Conservation (phyloP, 2,329 filamentous ascomycete genomes). For the Aureobasidium sp. region DNA sequence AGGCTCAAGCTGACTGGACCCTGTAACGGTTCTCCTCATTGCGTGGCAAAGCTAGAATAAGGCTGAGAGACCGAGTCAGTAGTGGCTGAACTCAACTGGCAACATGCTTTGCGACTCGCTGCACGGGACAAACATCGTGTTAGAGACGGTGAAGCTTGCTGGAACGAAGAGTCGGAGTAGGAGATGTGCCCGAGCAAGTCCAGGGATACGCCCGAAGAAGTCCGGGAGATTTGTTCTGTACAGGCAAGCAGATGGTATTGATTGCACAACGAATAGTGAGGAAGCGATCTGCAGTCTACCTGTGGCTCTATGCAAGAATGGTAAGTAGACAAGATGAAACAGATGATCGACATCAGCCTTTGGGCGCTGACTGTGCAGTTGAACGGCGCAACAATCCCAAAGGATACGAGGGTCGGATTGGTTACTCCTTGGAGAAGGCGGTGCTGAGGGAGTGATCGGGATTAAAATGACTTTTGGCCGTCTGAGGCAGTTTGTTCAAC, state of each 20-base stretch:
- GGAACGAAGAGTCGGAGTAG: neutral
- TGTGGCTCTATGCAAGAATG: neutral
- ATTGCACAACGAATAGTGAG: neutral
- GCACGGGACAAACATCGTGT: neutral
- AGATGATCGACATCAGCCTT: neutral
- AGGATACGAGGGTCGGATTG: neutral
- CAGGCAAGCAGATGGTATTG: neutral
- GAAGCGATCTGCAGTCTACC: neutral
- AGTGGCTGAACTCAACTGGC: neutral
- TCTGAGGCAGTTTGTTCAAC: neutral
- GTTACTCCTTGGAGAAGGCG: neutral
- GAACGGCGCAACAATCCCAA: neutral
- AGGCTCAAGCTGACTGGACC: neutral
- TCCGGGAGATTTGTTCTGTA: neutral
- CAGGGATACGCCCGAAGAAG: neutral
- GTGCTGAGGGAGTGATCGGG: neutral
- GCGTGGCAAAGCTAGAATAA: neutral
- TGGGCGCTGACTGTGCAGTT: too few species aligned
- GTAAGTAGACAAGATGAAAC: conserved; percentile 2
- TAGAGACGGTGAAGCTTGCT: neutral
- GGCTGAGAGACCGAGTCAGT: neutral
- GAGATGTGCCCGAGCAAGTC: neutral
- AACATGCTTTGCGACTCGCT: neutral
- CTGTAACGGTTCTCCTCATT: neutral
- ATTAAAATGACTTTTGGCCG: neutral